Conservation (phyloP, 2,329 filamentous ascomycete genomes). For the Ascochyta lentis region DNA sequence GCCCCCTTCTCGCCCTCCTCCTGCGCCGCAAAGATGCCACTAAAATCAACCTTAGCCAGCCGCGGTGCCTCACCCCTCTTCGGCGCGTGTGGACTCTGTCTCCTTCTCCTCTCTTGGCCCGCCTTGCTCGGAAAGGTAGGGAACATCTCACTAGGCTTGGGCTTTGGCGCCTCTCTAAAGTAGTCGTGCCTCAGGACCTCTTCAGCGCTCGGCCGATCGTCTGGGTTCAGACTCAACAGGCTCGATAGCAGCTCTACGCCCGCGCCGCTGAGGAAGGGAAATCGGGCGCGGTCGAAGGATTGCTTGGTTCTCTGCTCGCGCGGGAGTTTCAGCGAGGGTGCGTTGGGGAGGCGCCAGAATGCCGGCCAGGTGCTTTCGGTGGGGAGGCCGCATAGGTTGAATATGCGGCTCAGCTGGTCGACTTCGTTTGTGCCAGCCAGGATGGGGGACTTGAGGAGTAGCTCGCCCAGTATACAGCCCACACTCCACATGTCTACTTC, state of each 20-base stretch:
- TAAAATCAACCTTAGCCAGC: constrained; percentile 57
- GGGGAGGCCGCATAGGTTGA: constrained; percentile 86
- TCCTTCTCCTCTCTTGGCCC: constrained; percentile 81
- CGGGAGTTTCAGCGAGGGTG: constrained; percentile 74
- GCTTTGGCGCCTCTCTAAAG: constrained; percentile 86
- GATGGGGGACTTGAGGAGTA: constrained; percentile 81
- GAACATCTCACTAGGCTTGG: constrained; percentile 91
- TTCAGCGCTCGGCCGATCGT: constrained; percentile 70
- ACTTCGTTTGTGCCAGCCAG: constrained; percentile 92
- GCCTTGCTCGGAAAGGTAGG: constrained; percentile 97
- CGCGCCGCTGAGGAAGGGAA: constrained; percentile 79
- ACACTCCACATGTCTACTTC: constrained; percentile 95
- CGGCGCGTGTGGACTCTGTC: constrained; percentile 82
- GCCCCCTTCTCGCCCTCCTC: constrained; percentile 57
- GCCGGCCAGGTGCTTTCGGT: constrained; percentile 83
- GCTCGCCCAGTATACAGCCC: constrained; percentile 93
- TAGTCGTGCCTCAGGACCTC: constrained; percentile 82
- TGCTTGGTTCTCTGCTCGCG: constrained; percentile 43
- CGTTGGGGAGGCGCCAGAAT: constrained; percentile 87
- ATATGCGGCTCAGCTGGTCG: constrained; percentile 80
- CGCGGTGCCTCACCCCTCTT: constrained; percentile 69
- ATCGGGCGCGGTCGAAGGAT: constrained; percentile 74
- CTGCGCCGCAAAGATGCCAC: constrained; percentile 57
- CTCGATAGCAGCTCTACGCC: constrained; percentile 73
- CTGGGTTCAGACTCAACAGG: constrained; percentile 78